Evolutionary conservation across 805 yeast species (phyloP), one percentile per base, ranked within the genome.

Genomic region (Brettanomyces naardenensis): DNA sequence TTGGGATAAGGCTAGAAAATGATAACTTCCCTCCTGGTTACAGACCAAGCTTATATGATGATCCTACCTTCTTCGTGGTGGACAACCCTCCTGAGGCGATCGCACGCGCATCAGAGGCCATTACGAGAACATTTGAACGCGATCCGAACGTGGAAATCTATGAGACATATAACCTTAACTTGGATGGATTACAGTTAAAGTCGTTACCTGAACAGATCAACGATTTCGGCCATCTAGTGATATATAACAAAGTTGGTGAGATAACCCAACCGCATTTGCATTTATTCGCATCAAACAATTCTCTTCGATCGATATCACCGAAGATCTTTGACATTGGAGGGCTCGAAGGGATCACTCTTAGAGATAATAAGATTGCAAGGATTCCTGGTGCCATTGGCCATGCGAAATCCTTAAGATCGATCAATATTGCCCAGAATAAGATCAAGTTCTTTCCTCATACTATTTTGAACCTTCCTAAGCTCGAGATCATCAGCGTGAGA

Each of bases 141-240:
- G 53, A 50, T 9, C 40, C 47, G 4, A 53, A 56, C 18, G 14
- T 13, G 21, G 42, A 38, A 1, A 30, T 36, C 29, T 41, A 39
- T 23, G 45, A 41, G 11, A 44, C 51, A 6, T 62, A 73, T 1
- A 58, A 50, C n/a, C 58, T 78, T 2, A 56, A 66, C 39, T 47
- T 78, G 20, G 80, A 75, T 37, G 56, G 65, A 13, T 49, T 75
- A 54, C 66, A 64, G 0, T 54, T 78, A 28, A 60, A 57, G 9
- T 66, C 66, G 5, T 52, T 78, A 3, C 83, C 85, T 1, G 75
- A 72, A 36, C 80, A 75, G 44, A 64, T 78, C 21, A 68, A 67
- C 36, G 85, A 78, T 49, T 58, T 78, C 44, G 66, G 73, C 46
- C 66, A 75, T 38, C 53, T 75, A 46, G 77, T 75, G n/a, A 52